Conservation (phyloP, 1,139 yeast genomes). For the Candida tetrigidarum region DNA sequence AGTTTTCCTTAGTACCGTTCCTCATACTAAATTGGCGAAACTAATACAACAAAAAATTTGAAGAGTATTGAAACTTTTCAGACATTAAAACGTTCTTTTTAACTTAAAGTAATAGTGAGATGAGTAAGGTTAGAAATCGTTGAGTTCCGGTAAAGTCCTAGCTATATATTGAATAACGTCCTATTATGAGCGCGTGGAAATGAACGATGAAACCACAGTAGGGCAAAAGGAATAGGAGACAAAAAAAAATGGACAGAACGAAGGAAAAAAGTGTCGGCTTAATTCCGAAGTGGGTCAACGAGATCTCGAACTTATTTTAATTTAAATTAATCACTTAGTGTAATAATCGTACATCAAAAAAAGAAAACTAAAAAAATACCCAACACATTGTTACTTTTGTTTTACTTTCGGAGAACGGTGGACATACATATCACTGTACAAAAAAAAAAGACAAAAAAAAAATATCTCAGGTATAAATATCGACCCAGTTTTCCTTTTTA, state of each 20-base stretch:
- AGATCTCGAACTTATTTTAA: not conserved
- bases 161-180: too few relatives aligned
- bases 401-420: not conserved
- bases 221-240: not conserved
- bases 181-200: not conserved
- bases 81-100: too few relatives aligned
- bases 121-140: too few relatives aligned
- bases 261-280: slow-evolving; percentile 1
- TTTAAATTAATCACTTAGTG: not conserved
- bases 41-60: too few relatives aligned
- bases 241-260: not conserved
- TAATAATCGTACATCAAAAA: not conserved
- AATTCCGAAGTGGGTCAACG: slow-evolving; percentile 3
- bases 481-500: not conserved
- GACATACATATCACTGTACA: not conserved
- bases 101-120: too few relatives aligned
- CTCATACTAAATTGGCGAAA: too few relatives aligned
- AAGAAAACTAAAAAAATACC: not conserved
- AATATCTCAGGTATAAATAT: not conserved
- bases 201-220: not conserved
- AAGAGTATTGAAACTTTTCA: too few relatives aligned
- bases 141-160: too few relatives aligned
- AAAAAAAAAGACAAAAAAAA: too few relatives aligned
- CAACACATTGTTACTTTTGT: not conserved
- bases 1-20: too few relatives aligned